These are phyloP conservation scores for Vitis vinifera DNA, from an alignment of 164 flowering plant genomes.

Conservation along the genomic window DNA sequence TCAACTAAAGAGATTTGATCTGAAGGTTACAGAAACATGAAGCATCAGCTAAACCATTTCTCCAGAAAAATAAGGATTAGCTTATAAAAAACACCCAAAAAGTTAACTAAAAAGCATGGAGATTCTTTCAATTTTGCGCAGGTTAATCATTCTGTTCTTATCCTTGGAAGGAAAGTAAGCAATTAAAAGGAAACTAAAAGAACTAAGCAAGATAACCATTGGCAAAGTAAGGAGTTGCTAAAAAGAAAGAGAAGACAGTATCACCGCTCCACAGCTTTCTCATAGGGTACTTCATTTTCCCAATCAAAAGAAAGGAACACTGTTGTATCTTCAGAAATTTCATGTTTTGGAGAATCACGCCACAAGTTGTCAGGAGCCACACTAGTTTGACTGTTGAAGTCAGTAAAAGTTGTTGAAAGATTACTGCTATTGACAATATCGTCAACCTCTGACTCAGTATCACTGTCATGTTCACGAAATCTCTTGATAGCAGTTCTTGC, in stretches of 20 bases:
- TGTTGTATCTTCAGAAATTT: constrained; percentile 43
- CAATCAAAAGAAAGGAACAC: constrained; percentile 84
- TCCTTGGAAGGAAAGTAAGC: too few relatives aligned
- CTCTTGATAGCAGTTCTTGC: constrained; percentile 62
- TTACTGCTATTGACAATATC: constrained; percentile 45
- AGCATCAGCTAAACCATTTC: too few relatives aligned
- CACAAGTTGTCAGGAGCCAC: constrained; percentile 31
- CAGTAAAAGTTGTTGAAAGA: constrained; percentile 38
- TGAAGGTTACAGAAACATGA: too few relatives aligned
- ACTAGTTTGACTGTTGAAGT: constrained; percentile 28
- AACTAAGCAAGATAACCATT: not conserved
- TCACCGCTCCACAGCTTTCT: constrained; percentile 91
- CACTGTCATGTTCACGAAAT: constrained; percentile 74
- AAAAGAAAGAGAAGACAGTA: not conserved
- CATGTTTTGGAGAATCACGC: constrained; percentile 46
- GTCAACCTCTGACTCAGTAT: constrained; percentile 82
- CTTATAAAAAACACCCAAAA: too few relatives aligned
- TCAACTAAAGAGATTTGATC: too few relatives aligned
- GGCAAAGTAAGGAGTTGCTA: not conserved
- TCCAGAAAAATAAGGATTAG: too few relatives aligned
- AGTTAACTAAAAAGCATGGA: too few relatives aligned
- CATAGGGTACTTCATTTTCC: constrained; percentile 95
- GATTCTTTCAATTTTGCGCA: too few relatives aligned
- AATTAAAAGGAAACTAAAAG: not conserved
- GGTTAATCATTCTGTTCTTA: too few relatives aligned